These are phyloP conservation scores for Verticillium klebahnii DNA, from an alignment of 2,329 filamentous ascomycete genomes.

Conservation along the genomic window DNA sequence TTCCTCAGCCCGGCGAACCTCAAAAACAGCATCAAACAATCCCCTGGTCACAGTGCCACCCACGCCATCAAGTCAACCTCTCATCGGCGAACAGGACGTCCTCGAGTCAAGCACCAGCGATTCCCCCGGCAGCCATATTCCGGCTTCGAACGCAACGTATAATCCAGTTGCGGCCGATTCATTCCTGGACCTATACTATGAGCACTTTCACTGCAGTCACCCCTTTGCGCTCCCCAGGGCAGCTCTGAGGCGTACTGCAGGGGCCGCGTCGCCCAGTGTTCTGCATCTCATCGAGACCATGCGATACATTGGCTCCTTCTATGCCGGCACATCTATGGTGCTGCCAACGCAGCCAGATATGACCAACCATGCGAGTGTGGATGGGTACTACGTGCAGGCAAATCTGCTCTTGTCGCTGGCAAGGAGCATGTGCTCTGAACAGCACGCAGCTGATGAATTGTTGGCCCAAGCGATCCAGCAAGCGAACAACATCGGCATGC, in stretches of 20 bases:
- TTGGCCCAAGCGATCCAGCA: conserved; percentile 36
- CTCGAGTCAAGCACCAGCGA: neutral
- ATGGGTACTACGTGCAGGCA: conserved; percentile 18
- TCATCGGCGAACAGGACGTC: conserved; percentile 6
- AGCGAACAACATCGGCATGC: conserved; percentile 53
- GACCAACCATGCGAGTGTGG: conserved; percentile 30
- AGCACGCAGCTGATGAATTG: neutral
- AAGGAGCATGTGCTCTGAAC: conserved; percentile 1
- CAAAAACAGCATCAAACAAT: conserved; percentile 20
- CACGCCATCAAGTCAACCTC: conserved; percentile 2
- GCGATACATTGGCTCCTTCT: conserved; percentile 29
- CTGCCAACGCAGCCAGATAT: conserved; percentile 11
- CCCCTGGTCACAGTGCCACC: conserved; percentile 5
- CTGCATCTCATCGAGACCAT: conserved; percentile 21
- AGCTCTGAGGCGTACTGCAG: conserved; percentile 11
- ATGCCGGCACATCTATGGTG: conserved; percentile 11
- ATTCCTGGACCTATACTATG: conserved; percentile 28
- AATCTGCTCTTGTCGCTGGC: conserved; percentile 7
- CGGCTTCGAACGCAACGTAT: neutral
- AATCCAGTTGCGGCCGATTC: conserved; percentile 12
- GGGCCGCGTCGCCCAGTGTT: neutral
- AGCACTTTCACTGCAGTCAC: conserved; percentile 26
- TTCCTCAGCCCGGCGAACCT: conserved; percentile 16
- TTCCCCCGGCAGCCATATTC: too few relatives aligned
- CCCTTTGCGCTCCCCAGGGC: conserved; percentile 19